Base-by-base conservation (phyloP, 2,329 filamentous ascomycete genomes). In the Alternaria gaisen region DNA sequence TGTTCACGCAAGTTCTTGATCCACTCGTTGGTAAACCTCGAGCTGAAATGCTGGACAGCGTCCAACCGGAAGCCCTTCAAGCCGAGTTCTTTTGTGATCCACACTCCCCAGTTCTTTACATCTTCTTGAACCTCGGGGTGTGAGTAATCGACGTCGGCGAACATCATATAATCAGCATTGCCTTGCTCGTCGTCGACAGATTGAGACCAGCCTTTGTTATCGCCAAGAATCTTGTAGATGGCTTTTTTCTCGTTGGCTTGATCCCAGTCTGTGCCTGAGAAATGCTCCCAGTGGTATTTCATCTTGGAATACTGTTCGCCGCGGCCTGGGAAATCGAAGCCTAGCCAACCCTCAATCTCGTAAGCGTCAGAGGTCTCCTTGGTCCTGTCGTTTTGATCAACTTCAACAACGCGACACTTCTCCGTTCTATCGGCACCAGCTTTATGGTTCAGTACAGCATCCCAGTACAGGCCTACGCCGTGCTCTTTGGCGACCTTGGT, bases 401-500 rank as follows among this genome's bases (percentile, higher is more conserved):
- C 90, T 74, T 89, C 87, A 44, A 90, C 83, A 2, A 87, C 88
- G 60, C 80, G 79, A 58, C 85, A 89, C 55, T 84, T 84, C 72
- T 92, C 90, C 26, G 84, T 87, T 53, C 82, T 82, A 72, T 92
- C 90, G 7, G 88, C 90, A 3, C 85, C 89, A 3, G 89, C 88
- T 73, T 90, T 91, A 73, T 92, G 90, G 69, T 91, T 92, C 44
- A 92, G 79, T 7, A 93, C 89, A 1, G 88, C 87, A 74, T 92
- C 90, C 83, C 88, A 92, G 66, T 90, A 84, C 0, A 91, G 69
- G 0, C 84, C 83, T 9, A 92, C 80, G 0, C 84, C 85, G 24
- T 83, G 66, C 38, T 83, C 78, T 52, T 84, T 80, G 0, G 88
- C 88, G 12, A 79, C 76, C 20, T 81, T 75, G 3, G 81, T 78